A percentile compares a stretch with the other conserved stretches of the same genome.
Conservation (phyloP, 495 filamentous ascomycete genomes). For the Xylaria sp. region DNA sequence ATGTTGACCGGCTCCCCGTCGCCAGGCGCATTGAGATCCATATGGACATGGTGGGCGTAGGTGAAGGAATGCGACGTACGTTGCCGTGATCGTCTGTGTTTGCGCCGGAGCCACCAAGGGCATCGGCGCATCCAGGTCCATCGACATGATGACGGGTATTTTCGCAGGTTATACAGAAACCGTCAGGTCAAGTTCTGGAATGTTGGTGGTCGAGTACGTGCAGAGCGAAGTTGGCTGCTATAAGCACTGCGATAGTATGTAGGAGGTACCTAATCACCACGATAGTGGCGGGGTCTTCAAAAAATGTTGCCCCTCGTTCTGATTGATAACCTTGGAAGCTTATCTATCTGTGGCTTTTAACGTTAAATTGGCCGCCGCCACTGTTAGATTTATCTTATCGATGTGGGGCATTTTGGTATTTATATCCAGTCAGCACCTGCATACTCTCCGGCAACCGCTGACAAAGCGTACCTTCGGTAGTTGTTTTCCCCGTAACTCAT, state of each 20-base stretch:
- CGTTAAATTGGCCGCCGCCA: neutral
- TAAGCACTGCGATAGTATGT: neutral
- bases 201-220: neutral
- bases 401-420: neutral
- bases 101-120: slow-evolving; percentile 38
- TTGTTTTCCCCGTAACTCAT: too few species aligned
- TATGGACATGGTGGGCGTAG: neutral
- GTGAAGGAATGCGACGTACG: slow-evolving; percentile 25
- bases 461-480: neutral
- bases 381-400: neutral
- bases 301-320: slow-evolving; percentile 34
- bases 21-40: neutral
- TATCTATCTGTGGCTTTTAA: slow-evolving; percentile 11
- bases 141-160: slow-evolving; percentile 36
- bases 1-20: neutral
- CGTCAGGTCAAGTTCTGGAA: neutral
- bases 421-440: too few species aligned
- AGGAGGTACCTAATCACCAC: slow-evolving; percentile 7
- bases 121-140: slow-evolving; percentile 41
- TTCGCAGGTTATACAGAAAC: neutral
- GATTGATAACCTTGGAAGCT: slow-evolving; percentile 34
- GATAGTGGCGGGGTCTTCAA: slow-evolving; percentile 25
- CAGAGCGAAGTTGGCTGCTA: slow-evolving; percentile 3
- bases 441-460: neutral
- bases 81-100: slow-evolving; percentile 27